These are phyloP conservation scores for Isoetes taiwanensis DNA, from an alignment of 75 land plant species.

Conservation along the genomic window DNA sequence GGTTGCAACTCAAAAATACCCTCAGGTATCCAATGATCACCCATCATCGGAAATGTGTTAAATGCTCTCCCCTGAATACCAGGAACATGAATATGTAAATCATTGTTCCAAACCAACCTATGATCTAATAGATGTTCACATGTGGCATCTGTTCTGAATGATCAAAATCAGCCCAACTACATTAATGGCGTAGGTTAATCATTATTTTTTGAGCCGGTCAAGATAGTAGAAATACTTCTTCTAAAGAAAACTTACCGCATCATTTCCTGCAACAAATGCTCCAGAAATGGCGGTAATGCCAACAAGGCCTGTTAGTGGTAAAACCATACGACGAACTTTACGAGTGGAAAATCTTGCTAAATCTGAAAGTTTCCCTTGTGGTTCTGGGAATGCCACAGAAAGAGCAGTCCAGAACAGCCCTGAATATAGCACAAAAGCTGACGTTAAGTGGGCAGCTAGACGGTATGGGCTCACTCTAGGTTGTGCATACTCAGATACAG, in stretches of 20 bases:
- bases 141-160: not conserved
- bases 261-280: conserved; percentile 99
- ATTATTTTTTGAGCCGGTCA: too few relatives aligned
- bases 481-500: conserved; percentile 61
- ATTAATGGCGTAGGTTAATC: too few relatives aligned
- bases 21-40: conserved; percentile 91
- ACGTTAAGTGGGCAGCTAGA: conserved; percentile 83
- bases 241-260: conserved; percentile 53
- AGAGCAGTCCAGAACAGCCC: conserved; percentile 95
- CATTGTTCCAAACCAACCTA: not conserved
- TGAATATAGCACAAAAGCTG: conserved; percentile 87
- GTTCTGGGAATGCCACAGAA: conserved; percentile 82
- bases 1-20: conserved; percentile 73
- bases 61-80: conserved; percentile 76
- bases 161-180: too few relatives aligned
- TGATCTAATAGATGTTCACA: not conserved
- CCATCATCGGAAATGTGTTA: conserved; percentile 98
- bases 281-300: conserved; percentile 96
- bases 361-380: conserved; percentile 32
- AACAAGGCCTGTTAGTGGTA: conserved; percentile 66
- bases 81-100: not conserved
- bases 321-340: conserved; percentile 51
- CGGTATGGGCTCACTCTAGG: conserved; percentile 97
- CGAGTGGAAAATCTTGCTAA: conserved; percentile 43
- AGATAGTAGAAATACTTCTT: not conserved